These are phyloP conservation scores for Poterioochromonas sp. DNA, from an alignment of 352 stramenopile genomes.

Conservation along the genomic window DNA sequence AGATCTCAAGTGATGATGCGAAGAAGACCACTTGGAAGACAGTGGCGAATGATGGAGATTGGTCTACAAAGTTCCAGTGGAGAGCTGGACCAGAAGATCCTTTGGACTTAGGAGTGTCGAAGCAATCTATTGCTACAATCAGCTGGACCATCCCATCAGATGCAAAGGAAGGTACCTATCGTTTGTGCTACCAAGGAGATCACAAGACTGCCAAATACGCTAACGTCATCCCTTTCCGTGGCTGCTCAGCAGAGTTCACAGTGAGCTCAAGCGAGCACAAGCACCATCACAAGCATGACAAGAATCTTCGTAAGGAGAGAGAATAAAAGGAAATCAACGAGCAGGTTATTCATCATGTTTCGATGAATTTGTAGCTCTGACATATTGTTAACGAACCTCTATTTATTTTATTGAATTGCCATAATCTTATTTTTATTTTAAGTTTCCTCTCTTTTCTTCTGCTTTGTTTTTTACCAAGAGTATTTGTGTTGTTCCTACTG, in stretches of 20 bases:
- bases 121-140: slow-evolving; percentile 41
- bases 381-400: no score
- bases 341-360: no score
- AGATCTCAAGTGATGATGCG: neutral
- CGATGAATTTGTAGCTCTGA: no score
- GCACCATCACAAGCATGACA: no score
- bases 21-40: slow-evolving; percentile 38
- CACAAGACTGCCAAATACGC: slow-evolving; percentile 29
- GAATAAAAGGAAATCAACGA: no score
- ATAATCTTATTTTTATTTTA: no score
- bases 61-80: slow-evolving; percentile 48
- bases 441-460: no score
- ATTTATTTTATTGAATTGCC: no score
- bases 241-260: slow-evolving; percentile 34
- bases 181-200: slow-evolving; percentile 46
- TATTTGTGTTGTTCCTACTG: no score
- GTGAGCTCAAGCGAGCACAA: no score
- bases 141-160: slow-evolving; percentile 42
- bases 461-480: no score
- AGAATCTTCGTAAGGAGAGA: no score
- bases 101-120: slow-evolving; percentile 30
- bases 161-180: slow-evolving; percentile 38
- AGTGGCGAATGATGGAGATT: slow-evolving; percentile 46
- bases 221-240: neutral
- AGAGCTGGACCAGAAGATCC: slow-evolving; percentile 32